Evolutionary conservation across 129 eudicot genomes (phyloP).

Genomic region (Pseudognaphalium luteoalbum): DNA sequence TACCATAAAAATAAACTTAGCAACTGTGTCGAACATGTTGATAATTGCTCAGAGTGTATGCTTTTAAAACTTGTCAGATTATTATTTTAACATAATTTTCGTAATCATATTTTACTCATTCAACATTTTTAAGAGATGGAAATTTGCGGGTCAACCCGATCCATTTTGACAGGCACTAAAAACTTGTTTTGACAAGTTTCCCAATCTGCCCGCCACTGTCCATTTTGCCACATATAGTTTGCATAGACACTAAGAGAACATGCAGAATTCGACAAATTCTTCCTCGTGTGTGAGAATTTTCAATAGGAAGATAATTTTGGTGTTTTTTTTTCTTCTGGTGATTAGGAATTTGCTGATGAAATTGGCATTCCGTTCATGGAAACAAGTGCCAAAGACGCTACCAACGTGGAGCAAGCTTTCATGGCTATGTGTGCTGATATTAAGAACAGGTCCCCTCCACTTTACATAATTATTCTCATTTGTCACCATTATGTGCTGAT

Average conservation of each 20-base stretch:
- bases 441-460: constrained; percentile 57
- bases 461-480: neutral
- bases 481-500: neutral
- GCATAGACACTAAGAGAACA: neutral
- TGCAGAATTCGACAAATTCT: neutral
- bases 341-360: neutral
- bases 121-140: neutral
- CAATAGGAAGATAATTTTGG: neutral
- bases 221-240: neutral
- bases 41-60: neutral
- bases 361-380: constrained; percentile 36
- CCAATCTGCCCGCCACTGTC: neutral
- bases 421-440: constrained; percentile 89
- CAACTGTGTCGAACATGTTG: neutral
- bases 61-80: neutral
- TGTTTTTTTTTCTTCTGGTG: neutral
- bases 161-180: neutral
- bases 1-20: no score
- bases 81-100: no score
- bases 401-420: constrained; percentile 85
- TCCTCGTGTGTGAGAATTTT: neutral
- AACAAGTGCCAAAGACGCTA: constrained; percentile 84
- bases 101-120: neutral
- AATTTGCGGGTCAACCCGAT: neutral
- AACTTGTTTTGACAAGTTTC: no score